These are phyloP conservation scores for Yamadazyma paraphyllophila DNA, from an alignment of 805 yeast genomes.

Conservation along the genomic window DNA sequence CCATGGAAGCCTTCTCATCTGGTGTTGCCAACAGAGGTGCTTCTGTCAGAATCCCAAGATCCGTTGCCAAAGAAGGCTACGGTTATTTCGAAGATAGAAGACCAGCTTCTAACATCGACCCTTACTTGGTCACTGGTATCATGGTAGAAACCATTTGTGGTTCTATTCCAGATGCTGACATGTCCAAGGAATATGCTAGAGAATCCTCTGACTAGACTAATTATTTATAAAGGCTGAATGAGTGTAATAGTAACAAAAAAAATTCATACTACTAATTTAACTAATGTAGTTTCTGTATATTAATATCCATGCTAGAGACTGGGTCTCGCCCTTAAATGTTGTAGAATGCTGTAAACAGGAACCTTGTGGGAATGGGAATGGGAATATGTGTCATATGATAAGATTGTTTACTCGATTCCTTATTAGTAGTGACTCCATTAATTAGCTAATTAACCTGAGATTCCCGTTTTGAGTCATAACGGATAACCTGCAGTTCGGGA, in stretches of 20 bases:
- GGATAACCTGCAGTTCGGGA: background rate
- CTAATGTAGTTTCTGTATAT: background rate
- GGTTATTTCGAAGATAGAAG: conserved; percentile 99
- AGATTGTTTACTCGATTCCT: too few species aligned
- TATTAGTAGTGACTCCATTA: background rate
- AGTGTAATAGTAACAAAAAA: conserved; percentile 1
- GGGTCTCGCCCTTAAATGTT: too few species aligned
- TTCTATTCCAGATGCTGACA: conserved; percentile 90
- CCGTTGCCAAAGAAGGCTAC: conserved; percentile 95
- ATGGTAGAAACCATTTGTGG: conserved; percentile 97
- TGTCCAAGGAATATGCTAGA: conserved; percentile 86
- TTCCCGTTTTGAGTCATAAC: background rate
- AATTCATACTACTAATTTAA: background rate
- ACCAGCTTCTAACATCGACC: conserved; percentile 99
- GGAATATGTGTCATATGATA: too few species aligned
- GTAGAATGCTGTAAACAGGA: too few species aligned
- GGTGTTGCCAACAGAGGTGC: conserved; percentile 99
- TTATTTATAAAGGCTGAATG: background rate
- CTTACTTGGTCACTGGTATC: conserved; percentile 97
- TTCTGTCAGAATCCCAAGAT: conserved; percentile 97
- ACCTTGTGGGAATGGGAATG: too few species aligned
- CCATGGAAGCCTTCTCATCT: conserved; percentile 82
- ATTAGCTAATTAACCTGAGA: background rate
- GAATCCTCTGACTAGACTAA: conserved; percentile 41
- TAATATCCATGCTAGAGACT: background rate